Evolutionary conservation across 1,284 basidiomycete genomes (phyloP), one percentile per base, ranked within the genome.

Genomic region (Inonotus hispidus): DNA sequence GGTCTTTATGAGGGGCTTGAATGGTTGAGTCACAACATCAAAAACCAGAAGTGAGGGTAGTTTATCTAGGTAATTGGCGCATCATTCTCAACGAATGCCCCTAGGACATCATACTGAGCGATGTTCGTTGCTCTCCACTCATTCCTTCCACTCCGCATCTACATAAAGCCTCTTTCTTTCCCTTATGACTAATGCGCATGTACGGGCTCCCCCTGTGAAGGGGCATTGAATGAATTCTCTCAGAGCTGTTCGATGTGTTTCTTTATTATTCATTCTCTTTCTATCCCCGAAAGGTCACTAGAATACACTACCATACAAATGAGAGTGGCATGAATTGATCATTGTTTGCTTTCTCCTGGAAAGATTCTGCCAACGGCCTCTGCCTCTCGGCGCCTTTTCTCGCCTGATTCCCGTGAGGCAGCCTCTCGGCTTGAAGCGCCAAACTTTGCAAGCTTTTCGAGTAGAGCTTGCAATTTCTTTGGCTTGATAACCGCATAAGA

Each of bases 1-100:
- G 96, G 96, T 81, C 84, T 99, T 65, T 99, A 99, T 77, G 97
- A 99, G 80, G 96, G 96, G 78, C 82, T 97, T 68, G 94, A 97
- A 79, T 96, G 93, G 93, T 79, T 94, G 82, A 92, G 88, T 72
- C 83, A 85, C 68, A 94, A 94, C 82, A 89, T 93, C 79, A 92
- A 91, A 39, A 16, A 27, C 23, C 60, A 56, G 32, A 56, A 41
- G 60, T 58, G 14, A 57, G 58, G 49, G 39, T 21, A 27, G 41
- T 56, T 46, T 25, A 25, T 13, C 45, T 32, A 21, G 32, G 19
- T 56, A 4, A 3, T 53, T 54, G 37, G 46, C 38, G 29, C 29
- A 41, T 14, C 25, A 6, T 43, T 52, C 58, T 63, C 2, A 59
- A 32, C 10, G 27, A 49, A n/a, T 27, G 23, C n/a, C 13, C 16